Evolutionary conservation across 352 stramenopile genomes (phyloP).

Genomic region (Pythium oligandrum): DNA sequence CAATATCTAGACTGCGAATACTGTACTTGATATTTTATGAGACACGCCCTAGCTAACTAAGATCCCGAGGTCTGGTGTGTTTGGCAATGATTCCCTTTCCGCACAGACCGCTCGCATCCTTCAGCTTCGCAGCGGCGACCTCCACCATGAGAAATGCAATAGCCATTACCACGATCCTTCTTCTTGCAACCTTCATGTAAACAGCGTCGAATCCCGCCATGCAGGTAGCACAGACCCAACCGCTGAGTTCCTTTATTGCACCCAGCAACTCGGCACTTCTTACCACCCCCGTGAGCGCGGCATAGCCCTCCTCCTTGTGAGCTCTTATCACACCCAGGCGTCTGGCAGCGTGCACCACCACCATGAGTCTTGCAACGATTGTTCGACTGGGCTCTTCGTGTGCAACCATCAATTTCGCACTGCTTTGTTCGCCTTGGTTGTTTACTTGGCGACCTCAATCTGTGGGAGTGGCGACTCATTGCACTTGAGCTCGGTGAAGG

Average conservation of each 20-base stretch:
- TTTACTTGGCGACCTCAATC: slow-evolving; percentile 9
- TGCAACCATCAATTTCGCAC: slow-evolving; percentile 56
- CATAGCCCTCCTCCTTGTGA: slow-evolving; percentile 72
- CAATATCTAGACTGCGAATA: too few relatives aligned
- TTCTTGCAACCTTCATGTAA: slow-evolving; percentile 72
- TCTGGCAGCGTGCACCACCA: slow-evolving; percentile 67
- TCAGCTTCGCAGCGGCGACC: slow-evolving; percentile 58
- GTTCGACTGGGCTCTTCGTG: slow-evolving; percentile 65
- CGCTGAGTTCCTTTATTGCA: slow-evolving; percentile 79
- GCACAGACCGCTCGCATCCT: slow-evolving; percentile 58
- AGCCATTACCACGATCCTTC: slow-evolving; percentile 78
- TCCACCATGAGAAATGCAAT: slow-evolving; percentile 76
- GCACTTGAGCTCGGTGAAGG: too few relatives aligned
- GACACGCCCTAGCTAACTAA: too few relatives aligned
- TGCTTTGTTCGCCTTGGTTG: slow-evolving; percentile 49
- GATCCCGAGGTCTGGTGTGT: slow-evolving; percentile 32
- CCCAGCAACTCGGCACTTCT: slow-evolving; percentile 59
- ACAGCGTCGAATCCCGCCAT: slow-evolving; percentile 72
- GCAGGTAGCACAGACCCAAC: slow-evolving; percentile 73
- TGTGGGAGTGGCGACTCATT: too few relatives aligned
- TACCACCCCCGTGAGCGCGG: slow-evolving; percentile 56
- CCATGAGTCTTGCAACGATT: slow-evolving; percentile 81
- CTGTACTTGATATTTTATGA: too few relatives aligned
- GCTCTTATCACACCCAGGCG: slow-evolving; percentile 65
- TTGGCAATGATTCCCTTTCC: slow-evolving; percentile 75